Evolutionary conservation across 257 asterid species (phyloP).

Genomic region (Paulownia fortunei): DNA sequence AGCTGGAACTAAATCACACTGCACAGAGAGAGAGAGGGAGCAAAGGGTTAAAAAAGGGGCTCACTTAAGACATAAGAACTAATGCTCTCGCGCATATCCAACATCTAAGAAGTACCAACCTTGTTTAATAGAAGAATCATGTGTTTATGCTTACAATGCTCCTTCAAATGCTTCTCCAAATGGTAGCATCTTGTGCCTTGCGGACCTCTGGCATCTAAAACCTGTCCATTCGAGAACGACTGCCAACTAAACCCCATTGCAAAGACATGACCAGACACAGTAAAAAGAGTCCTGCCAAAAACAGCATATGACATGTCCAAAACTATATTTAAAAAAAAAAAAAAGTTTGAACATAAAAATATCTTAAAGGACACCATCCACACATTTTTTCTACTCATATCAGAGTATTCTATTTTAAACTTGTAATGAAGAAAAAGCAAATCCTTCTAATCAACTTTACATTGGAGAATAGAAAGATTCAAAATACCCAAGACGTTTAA

Average conservation of each 20-base stretch:
- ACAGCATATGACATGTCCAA: background rate
- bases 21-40: constrained; percentile 10
- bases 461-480: background rate
- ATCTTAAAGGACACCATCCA: background rate
- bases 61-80: background rate
- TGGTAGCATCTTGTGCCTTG: constrained; percentile 97
- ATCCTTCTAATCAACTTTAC: background rate
- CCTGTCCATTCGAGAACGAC: constrained; percentile 57
- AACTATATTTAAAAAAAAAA: too few relatives aligned
- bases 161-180: constrained; percentile 92
- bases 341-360: background rate
- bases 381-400: background rate
- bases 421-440: too few relatives aligned
- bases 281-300: too few relatives aligned
- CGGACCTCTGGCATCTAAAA: constrained; percentile 96
- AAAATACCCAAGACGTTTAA: background rate
- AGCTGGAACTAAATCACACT: constrained; percentile 98
- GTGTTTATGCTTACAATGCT: constrained; percentile 93
- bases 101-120: constrained; percentile 49
- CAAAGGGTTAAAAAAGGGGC: too few relatives aligned
- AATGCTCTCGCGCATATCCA: background rate
- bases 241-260: background rate
- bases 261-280: too few relatives aligned
- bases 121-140: constrained; percentile 86
- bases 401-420: background rate